phyloP scores from a whole-genome alignment of 2,329 filamentous ascomycete species.

The Scolecobasidium constrictum region DNA sequence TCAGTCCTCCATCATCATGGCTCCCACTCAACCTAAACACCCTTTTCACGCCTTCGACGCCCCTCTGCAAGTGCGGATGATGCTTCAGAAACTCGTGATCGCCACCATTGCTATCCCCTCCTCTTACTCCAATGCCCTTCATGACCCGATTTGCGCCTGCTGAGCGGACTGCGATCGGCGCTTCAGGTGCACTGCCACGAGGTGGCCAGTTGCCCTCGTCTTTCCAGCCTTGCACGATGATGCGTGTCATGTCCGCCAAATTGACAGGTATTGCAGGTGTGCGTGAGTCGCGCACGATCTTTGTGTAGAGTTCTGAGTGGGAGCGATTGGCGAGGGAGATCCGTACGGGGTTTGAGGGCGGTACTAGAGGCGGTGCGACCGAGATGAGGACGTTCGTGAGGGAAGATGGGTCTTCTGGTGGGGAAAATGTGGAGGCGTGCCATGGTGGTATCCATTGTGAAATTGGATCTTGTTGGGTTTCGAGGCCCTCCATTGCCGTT shows the following conservation, averaged over 20 bases:
- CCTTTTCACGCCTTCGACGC: conserved; percentile 33
- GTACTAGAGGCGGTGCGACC: conserved; percentile 61
- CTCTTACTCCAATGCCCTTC: background rate
- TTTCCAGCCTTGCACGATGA: conserved; percentile 86
- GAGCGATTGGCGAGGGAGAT: conserved; percentile 61
- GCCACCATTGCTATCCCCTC: conserved; percentile 10
- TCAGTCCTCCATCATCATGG: background rate
- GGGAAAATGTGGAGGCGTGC: background rate
- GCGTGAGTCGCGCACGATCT: conserved; percentile 69
- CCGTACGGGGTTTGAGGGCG: conserved; percentile 64
- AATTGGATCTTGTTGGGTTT: background rate
- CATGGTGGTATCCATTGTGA: background rate
- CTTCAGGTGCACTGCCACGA: conserved; percentile 39
- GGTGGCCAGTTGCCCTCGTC: conserved; percentile 89
- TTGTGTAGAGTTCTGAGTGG: conserved; percentile 79
- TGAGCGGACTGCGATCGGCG: conserved; percentile 29
- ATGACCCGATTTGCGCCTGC: conserved; percentile 12
- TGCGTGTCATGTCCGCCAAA: conserved; percentile 65
- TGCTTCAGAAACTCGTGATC: conserved; percentile 19
- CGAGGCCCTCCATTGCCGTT: background rate
- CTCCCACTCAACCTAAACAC: conserved; percentile 28
- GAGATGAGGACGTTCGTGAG: conserved; percentile 45
- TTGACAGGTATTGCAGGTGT: conserved; percentile 85
- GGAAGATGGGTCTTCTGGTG: background rate
- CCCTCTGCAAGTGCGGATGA: conserved; percentile 30